These are phyloP conservation scores for Daedaleopsis nitida DNA, from an alignment of 768 basidiomycete genomes.

Conservation along the genomic window DNA sequence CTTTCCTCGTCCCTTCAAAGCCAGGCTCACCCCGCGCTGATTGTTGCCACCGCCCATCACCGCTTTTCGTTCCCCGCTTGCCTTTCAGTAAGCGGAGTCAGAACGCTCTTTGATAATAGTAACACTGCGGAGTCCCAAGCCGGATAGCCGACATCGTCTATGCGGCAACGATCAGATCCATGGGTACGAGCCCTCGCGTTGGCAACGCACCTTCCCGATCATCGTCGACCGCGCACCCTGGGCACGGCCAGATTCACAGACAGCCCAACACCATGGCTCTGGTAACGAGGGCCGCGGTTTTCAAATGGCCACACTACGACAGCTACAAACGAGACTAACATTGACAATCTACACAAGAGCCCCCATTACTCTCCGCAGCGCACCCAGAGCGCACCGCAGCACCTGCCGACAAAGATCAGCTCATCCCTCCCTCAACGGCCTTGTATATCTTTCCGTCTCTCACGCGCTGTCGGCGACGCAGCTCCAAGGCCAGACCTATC, in stretches of 20 bases:
- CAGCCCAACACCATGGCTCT: not conserved
- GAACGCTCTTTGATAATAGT: not conserved
- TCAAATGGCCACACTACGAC: not conserved
- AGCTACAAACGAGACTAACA: not conserved
- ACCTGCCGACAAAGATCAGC: conserved; percentile 17
- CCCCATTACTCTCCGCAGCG: not conserved
- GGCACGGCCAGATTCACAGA: not conserved
- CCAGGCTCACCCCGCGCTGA: conserved; percentile 10
- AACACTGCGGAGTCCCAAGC: not conserved
- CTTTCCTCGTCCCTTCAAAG: not conserved
- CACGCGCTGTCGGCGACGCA: conserved; percentile 49
- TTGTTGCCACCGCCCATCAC: conserved; percentile 8
- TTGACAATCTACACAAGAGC: not conserved
- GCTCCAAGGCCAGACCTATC: conserved; percentile 48
- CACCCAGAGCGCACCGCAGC: not conserved
- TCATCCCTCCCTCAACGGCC: conserved; percentile 75
- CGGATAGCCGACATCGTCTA: not conserved
- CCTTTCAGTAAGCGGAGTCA: not conserved
- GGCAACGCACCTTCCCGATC: conserved; percentile 21
- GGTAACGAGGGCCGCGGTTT: not conserved
- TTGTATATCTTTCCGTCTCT: conserved; percentile 83
- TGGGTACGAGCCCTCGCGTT: conserved; percentile 5
- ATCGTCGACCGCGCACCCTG: conserved; percentile 5
- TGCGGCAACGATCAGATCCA: conserved; percentile 16
- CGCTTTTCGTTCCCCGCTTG: conserved; percentile 2